A percentile compares a stretch with the other conserved stretches of the same genome.
These are phyloP conservation scores for Hydnomerulius pinastri DNA, from an alignment of 768 basidiomycete genomes.

Conservation along the genomic window DNA sequence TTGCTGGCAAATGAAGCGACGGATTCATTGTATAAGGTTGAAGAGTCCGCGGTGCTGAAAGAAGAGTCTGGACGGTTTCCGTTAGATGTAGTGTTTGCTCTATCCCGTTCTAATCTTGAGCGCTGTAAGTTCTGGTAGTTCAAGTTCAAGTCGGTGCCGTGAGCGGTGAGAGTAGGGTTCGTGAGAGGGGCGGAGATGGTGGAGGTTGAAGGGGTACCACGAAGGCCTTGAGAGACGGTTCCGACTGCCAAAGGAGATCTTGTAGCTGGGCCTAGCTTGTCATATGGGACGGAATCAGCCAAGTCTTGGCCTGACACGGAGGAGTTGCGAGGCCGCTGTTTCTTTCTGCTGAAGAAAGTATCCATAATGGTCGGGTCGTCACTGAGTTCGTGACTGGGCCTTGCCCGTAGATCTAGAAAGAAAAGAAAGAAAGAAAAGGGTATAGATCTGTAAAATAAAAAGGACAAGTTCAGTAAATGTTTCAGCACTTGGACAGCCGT, in stretches of 20 bases:
- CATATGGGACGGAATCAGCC: constrained; percentile 72
- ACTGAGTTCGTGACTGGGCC: constrained; percentile 15
- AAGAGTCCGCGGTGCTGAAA: constrained; percentile 56
- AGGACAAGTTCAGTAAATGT: background rate
- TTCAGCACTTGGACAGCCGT: background rate
- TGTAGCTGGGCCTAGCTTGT: constrained; percentile 57
- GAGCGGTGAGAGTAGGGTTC: constrained; percentile 72
- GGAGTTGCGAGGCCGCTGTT: constrained; percentile 56
- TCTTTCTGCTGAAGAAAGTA: constrained; percentile 66
- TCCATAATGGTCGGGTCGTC: constrained; percentile 49
- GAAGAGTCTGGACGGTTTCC: constrained; percentile 51
- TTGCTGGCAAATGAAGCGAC: constrained; percentile 38
- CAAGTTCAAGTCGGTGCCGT: constrained; percentile 74
- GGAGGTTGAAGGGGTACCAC: constrained; percentile 34
- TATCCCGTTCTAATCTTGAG: constrained; percentile 55
- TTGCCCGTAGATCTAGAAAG: too few relatives aligned
- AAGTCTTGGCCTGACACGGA: constrained; percentile 64
- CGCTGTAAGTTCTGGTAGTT: constrained; percentile 55
- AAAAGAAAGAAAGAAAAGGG: background rate
- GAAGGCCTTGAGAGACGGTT: constrained; percentile 56
- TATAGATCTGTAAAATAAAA: background rate
- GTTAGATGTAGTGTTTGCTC: constrained; percentile 29
- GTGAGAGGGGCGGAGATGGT: constrained; percentile 81
- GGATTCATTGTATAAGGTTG: constrained; percentile 58
- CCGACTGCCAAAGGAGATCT: constrained; percentile 61